Evolutionary conservation across 106 monocot species (phyloP), one percentile per base, ranked within the genome.

Genomic region (Platanthera guangdongensis): DNA sequence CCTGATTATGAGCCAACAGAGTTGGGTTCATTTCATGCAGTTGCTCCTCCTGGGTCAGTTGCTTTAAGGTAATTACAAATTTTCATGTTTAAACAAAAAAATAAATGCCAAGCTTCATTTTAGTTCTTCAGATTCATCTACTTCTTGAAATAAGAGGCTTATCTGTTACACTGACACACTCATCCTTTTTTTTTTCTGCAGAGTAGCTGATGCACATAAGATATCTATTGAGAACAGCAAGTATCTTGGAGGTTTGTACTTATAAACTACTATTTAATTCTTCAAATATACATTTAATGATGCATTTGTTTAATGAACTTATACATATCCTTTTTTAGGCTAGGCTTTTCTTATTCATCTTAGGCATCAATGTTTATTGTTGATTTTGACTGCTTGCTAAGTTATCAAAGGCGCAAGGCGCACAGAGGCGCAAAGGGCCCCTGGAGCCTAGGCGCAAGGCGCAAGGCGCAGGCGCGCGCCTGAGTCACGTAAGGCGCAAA

Each of bases 181-280:
- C n/a, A 4, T 71, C 13, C 49, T 63, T 71, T 67, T 63, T 71
- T 67, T 52, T 47, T 7, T 78, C 71, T 89, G 77, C 84, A 97
- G 97, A 88, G 69, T 68, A 22, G 86, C 91, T 63, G 94, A 97
- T 81, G 88, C 87, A 47, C 89, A 88, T n/a, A 94, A 93, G 76
- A 84, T 97, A 85, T 93, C 97, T 53, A 97, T 97, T 73, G 97
- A 97, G 85, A 93, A 97, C 75, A 97, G 97, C 94, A 97, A 97
- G 80, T 97, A 97, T 77, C 97, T 97, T 81, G 97, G 97, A 97
- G 97, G 97, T 97, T 74, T 51, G 91, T 87, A n/a, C 49, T 47
- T 11, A 72, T 72, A 10, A 50, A 51, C 70, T 47, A 15, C 15
- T 70, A 47, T 11, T 70, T 21, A 72, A n/a, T 51, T 72, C 51